phyloP scores from a whole-genome alignment of 1,284 basidiomycete species.

The Ustilago tritici region DNA sequence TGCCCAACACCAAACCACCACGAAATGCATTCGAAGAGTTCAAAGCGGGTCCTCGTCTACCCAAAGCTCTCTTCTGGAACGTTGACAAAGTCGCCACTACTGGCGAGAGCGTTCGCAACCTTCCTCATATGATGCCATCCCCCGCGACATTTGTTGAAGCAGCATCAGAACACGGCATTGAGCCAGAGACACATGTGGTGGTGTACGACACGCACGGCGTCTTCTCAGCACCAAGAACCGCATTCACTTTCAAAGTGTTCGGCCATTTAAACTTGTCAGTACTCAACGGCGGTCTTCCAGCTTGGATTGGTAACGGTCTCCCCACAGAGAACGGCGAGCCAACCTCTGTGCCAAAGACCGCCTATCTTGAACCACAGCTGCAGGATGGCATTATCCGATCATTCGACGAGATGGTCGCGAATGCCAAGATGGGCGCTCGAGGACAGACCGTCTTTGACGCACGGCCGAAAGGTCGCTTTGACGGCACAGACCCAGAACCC shows the following conservation, averaged over 20 bases:
- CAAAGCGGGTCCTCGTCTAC: constrained; percentile 76
- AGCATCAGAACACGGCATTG: constrained; percentile 82
- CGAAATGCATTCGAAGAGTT: constrained; percentile 78
- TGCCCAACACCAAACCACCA: constrained; percentile 79
- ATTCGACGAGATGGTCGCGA: constrained; percentile 85
- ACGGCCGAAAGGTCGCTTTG: constrained; percentile 80
- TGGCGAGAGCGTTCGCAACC: constrained; percentile 60
- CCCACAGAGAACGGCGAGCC: constrained; percentile 50
- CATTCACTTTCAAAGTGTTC: constrained; percentile 65
- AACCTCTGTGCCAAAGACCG: constrained; percentile 11
- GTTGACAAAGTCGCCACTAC: constrained; percentile 77
- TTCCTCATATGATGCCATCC: constrained; percentile 94
- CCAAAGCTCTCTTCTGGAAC: constrained; percentile 82
- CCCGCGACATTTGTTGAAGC: constrained; percentile 80
- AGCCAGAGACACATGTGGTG: constrained; percentile 82
- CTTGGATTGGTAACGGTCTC: constrained; percentile 55
- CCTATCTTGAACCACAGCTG: constrained; percentile 73
- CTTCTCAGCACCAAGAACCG: constrained; percentile 56
- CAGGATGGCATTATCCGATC: constrained; percentile 75
- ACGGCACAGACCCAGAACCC: constrained; percentile 87
- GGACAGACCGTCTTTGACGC: constrained; percentile 88
- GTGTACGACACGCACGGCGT: constrained; percentile 76
- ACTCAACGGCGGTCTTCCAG: constrained; percentile 66
- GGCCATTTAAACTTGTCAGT: constrained; percentile 63
- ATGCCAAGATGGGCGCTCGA: constrained; percentile 74